phyloP scores from a whole-genome alignment of 768 basidiomycete genomes.

The Austroboletus eburneus region DNA sequence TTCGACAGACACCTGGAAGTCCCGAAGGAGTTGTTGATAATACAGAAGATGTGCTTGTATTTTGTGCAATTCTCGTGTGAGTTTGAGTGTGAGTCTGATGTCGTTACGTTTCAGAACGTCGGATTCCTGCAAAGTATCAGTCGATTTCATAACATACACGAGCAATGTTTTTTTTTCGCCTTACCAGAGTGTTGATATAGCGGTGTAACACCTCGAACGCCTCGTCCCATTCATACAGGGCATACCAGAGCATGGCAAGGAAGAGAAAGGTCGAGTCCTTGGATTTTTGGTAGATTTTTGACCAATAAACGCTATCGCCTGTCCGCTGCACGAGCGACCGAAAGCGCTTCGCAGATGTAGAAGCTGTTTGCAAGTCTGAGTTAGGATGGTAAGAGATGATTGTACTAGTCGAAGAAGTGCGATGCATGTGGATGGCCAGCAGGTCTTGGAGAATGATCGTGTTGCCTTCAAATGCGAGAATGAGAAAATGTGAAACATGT shows the following conservation, averaged over 20 bases:
- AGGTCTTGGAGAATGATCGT: slow-evolving; percentile 39
- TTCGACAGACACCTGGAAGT: slow-evolving; percentile 46
- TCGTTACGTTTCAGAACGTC: slow-evolving; percentile 39
- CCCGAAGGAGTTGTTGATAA: slow-evolving; percentile 49
- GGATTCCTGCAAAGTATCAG: slow-evolving; percentile 38
- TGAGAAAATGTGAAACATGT: background rate
- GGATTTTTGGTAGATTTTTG: slow-evolving; percentile 23
- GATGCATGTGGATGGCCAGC: slow-evolving; percentile 51
- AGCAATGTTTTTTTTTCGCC: slow-evolving; percentile 5
- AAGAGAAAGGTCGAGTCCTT: slow-evolving; percentile 55
- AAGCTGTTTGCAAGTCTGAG: slow-evolving; percentile 19
- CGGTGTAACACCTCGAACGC: slow-evolving; percentile 47
- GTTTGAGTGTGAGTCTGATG: slow-evolving; percentile 41
- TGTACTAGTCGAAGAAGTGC: slow-evolving; percentile 21
- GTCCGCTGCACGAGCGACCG: slow-evolving; percentile 28
- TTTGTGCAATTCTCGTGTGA: slow-evolving; percentile 54
- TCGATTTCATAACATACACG: background rate
- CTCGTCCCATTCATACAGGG: slow-evolving; percentile 61
- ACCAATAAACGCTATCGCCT: slow-evolving; percentile 33
- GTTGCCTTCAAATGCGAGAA: slow-evolving; percentile 6
- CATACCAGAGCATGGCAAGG: slow-evolving; percentile 53
- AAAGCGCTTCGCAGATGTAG: slow-evolving; percentile 30
- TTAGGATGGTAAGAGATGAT: slow-evolving; percentile 33
- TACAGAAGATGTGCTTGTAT: slow-evolving; percentile 57
- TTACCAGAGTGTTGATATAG: slow-evolving; percentile 49